Percentiles rank a stretch among this genome's conserved stretches.
These are phyloP conservation scores for Tulasnella sp. DNA, from an alignment of 768 basidiomycete genomes.

Conservation along the genomic window DNA sequence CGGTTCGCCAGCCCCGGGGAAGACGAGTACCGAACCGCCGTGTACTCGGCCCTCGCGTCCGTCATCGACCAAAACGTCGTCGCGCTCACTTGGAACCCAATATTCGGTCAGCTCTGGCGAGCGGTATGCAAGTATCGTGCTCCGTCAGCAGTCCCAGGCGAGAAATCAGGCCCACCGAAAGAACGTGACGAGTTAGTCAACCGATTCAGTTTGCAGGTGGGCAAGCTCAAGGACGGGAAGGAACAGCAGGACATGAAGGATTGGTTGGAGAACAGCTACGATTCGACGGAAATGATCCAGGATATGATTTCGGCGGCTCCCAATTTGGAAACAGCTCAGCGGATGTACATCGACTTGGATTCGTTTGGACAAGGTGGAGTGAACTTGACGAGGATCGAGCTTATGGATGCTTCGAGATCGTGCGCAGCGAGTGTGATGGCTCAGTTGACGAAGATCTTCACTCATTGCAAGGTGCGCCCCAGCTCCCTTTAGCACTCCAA, in stretches of 20 bases:
- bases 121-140: slow-evolving; percentile 33
- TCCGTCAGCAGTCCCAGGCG: background rate
- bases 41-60: slow-evolving; percentile 32
- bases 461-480: slow-evolving; percentile 33
- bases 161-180: slow-evolving; percentile 3
- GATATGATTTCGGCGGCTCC: slow-evolving; percentile 30
- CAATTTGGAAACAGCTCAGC: slow-evolving; percentile 19
- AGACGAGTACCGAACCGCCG: slow-evolving; percentile 30
- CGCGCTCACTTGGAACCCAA: slow-evolving; percentile 34
- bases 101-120: slow-evolving; percentile 37
- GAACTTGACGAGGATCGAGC: slow-evolving; percentile 34
- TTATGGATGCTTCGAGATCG: slow-evolving; percentile 36
- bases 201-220: slow-evolving; percentile 32
- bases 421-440: slow-evolving; percentile 33
- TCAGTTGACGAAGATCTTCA: slow-evolving; percentile 34
- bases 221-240: slow-evolving; percentile 30
- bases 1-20: slow-evolving; percentile 32
- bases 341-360: slow-evolving; percentile 36
- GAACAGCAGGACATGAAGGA: slow-evolving; percentile 32
- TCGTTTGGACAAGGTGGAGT: slow-evolving; percentile 30
- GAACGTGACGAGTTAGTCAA: slow-evolving; percentile 31
- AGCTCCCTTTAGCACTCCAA: background rate
- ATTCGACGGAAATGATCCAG: slow-evolving; percentile 34
- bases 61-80: slow-evolving; percentile 35
- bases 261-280: slow-evolving; percentile 36